phyloP scores from a whole-genome alignment of 2,329 filamentous ascomycete species.

The Pseudopithomyces maydicus region DNA sequence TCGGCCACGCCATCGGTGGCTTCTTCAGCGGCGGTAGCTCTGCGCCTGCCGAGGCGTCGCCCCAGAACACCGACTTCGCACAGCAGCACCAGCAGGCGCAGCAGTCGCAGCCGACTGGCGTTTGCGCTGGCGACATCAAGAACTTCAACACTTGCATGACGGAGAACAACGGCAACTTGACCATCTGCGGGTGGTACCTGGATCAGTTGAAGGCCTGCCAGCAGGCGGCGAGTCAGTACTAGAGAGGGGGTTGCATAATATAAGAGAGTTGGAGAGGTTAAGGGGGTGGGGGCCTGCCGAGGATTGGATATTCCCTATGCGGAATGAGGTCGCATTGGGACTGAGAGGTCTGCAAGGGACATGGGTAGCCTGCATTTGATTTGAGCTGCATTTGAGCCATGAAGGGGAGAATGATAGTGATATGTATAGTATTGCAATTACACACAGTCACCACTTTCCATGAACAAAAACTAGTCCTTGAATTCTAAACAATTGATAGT shows the following conservation, averaged over 20 bases:
- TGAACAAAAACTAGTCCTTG: no score
- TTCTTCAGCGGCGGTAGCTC: constrained; percentile 76
- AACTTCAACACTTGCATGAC: constrained; percentile 97
- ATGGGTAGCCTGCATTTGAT: constrained; percentile 17
- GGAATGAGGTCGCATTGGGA: not conserved
- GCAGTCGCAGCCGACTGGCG: constrained; percentile 31
- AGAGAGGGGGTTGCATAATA: constrained; percentile 22
- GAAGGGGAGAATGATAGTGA: not conserved
- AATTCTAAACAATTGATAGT: no score
- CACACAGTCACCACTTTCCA: constrained; percentile 17
- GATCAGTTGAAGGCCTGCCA: constrained; percentile 77
- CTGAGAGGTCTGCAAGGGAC: constrained; percentile 3
- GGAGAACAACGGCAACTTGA: constrained; percentile 90
- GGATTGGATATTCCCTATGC: not conserved
- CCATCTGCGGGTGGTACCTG: constrained; percentile 96
- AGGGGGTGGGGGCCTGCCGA: not conserved
- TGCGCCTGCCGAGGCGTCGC: constrained; percentile 55
- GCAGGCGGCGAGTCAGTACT: constrained; percentile 54
- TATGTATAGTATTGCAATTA: constrained; percentile 17
- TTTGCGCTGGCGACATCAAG: constrained; percentile 77
- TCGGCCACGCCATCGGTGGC: constrained; percentile 92
- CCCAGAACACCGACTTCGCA: constrained; percentile 39
- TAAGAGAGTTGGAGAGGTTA: not conserved
- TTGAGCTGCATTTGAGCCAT: constrained; percentile 13
- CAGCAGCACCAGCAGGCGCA: constrained; percentile 49